A percentile compares a stretch with the other conserved stretches of the same genome.
Evolutionary conservation across 1,284 basidiomycete species (phyloP).

Genomic region (Ganoderma sinense): DNA sequence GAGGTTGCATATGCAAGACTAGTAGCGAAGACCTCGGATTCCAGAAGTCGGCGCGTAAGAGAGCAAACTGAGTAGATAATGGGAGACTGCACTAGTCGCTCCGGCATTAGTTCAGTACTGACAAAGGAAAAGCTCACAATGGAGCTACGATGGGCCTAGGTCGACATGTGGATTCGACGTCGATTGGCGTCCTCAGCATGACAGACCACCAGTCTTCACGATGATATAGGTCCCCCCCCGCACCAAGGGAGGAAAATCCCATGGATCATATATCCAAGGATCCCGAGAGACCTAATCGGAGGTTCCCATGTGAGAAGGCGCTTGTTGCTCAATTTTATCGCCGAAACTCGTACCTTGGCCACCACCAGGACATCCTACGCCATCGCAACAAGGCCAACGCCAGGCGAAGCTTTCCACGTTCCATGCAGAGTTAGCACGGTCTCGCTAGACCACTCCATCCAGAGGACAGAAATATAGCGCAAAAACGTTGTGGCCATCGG

Average conservation of each 20-base stretch:
- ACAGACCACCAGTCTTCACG: neutral
- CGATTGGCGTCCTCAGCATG: neutral
- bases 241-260: neutral
- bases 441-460: neutral
- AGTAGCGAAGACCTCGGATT: neutral
- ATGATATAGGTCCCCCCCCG: neutral
- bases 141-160: neutral
- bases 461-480: neutral
- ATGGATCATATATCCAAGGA: neutral
- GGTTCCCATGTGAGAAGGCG: conserved; percentile 1
- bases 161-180: neutral
- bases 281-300: neutral
- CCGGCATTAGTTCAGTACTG: neutral
- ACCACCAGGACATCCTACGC: neutral
- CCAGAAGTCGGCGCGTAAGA: neutral
- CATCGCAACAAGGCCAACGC: neutral
- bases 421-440: neutral
- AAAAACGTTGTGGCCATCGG: neutral
- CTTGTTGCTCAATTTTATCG: neutral
- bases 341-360: neutral
- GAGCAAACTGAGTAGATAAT: neutral
- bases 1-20: neutral
- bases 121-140: neutral
- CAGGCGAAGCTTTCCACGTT: neutral
- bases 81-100: neutral